These are phyloP conservation scores for Neonectria sp. DNA, from an alignment of 2,329 filamentous ascomycete species.

Conservation along the genomic window DNA sequence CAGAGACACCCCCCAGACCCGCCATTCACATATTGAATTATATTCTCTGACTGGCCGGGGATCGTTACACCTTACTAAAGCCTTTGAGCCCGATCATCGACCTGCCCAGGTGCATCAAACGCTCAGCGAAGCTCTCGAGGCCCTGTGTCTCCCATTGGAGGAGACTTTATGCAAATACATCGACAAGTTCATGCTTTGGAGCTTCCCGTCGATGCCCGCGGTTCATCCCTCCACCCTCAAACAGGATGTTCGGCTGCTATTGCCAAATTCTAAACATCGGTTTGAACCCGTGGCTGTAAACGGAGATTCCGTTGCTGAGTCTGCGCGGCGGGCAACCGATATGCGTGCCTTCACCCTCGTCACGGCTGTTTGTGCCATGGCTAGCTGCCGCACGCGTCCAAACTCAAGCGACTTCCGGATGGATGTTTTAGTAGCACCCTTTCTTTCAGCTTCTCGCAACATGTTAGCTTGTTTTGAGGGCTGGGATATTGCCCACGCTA, in stretches of 20 bases:
- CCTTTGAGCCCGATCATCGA: not conserved
- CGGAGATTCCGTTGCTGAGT: not conserved
- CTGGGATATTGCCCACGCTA: constrained; percentile 21
- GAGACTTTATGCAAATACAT: constrained; percentile 12
- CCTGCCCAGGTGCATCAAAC: constrained; percentile 12
- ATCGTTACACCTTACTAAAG: not conserved
- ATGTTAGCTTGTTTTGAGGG: constrained; percentile 29
- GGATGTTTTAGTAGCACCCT: constrained; percentile 1
- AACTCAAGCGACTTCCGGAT: not conserved
- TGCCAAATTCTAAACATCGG: constrained; percentile 5
- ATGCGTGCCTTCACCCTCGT: constrained; percentile 26
- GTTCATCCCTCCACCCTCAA: constrained; percentile 6
- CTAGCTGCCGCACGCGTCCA: constrained; percentile 8
- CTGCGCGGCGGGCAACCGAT: not conserved
- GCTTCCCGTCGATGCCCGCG: constrained; percentile 14
- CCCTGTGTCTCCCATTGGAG: not conserved
- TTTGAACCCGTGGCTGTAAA: not conserved
- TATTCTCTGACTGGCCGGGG: not conserved
- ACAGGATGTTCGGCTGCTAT: not conserved
- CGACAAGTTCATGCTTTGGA: constrained; percentile 10
- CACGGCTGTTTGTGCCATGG: constrained; percentile 13
- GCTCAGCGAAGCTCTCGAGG: constrained; percentile 8
- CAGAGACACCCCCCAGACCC: not conserved
- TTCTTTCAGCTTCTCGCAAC: constrained; percentile 22
- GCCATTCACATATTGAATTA: not conserved